Conservation (phyloP, 2,329 filamentous ascomycete species). For the Plectosphaerella plurivora region DNA sequence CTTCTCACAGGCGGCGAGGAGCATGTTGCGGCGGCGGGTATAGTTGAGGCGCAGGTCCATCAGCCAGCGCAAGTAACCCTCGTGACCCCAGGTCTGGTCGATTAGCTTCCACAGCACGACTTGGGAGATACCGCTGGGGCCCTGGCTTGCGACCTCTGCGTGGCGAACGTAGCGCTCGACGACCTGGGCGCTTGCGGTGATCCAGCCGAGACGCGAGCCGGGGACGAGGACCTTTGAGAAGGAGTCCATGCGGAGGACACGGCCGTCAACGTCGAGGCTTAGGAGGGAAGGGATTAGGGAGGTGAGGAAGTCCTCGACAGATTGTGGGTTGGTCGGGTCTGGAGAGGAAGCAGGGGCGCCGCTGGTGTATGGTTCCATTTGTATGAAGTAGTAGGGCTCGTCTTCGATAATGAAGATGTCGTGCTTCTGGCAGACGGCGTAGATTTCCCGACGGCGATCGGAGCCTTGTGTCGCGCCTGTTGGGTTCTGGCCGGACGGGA, state of each 20-base stretch:
- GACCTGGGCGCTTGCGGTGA: constrained; percentile 81
- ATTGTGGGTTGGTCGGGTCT: constrained; percentile 48
- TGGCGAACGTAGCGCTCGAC: constrained; percentile 78
- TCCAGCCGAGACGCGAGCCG: constrained; percentile 79
- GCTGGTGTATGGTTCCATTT: constrained; percentile 67
- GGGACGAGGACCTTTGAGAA: constrained; percentile 90
- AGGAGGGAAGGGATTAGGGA: constrained; percentile 71
- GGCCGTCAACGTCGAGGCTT: constrained; percentile 78
- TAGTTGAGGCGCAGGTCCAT: constrained; percentile 79
- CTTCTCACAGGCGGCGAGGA: constrained; percentile 76
- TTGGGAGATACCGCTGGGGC: constrained; percentile 80
- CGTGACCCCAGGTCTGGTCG: constrained; percentile 91
- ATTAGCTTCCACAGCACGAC: constrained; percentile 82
- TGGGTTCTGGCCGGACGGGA: constrained; percentile 81
- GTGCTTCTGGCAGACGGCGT: constrained; percentile 75
- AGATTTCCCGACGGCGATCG: constrained; percentile 66
- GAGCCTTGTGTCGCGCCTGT: constrained; percentile 77
- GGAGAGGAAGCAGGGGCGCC: constrained; percentile 15
- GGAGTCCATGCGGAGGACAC: constrained; percentile 85
- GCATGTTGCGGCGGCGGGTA: constrained; percentile 69
- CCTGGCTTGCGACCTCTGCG: constrained; percentile 79
- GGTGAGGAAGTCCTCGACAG: constrained; percentile 68
- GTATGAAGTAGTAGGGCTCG: constrained; percentile 91
- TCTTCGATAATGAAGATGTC: constrained; percentile 87
- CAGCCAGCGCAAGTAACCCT: constrained; percentile 85